Evolutionary conservation across 352 stramenopile genomes (phyloP).

Genomic region (Globisporangium parvum): DNA sequence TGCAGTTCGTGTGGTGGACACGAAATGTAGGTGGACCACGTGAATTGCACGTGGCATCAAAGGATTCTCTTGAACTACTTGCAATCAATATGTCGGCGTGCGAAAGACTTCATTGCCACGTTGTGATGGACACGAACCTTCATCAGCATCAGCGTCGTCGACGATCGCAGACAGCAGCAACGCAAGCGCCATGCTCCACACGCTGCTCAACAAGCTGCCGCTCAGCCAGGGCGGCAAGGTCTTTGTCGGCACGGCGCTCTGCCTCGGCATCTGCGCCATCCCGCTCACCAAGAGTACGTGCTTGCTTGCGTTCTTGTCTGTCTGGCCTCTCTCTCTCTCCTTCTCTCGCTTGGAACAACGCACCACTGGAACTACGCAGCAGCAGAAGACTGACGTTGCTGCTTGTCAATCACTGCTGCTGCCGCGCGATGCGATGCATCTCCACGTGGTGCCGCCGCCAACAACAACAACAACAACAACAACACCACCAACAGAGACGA

Average conservation of each 20-base stretch:
- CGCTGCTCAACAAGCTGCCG: constrained; percentile 61
- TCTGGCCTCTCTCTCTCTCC: too few relatives aligned
- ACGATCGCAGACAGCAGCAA: too few relatives aligned
- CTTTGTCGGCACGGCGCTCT: constrained; percentile 56
- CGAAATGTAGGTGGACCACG: too few relatives aligned
- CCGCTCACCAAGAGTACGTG: constrained; percentile 55
- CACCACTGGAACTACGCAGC: too few relatives aligned
- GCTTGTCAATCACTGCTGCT: too few relatives aligned
- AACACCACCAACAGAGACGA: constrained; percentile 44
- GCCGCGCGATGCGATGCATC: neutral
- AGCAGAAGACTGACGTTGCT: too few relatives aligned
- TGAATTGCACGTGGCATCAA: too few relatives aligned
- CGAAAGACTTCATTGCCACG: too few relatives aligned
- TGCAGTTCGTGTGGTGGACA: too few relatives aligned
- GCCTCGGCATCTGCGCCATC: constrained; percentile 63
- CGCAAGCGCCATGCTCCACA: constrained; percentile 35
- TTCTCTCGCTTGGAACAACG: neutral
- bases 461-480: constrained; percentile 16
- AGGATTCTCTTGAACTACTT: too few relatives aligned
- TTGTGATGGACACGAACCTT: too few relatives aligned
- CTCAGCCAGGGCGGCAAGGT: constrained; percentile 69
- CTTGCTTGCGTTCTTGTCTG: neutral
- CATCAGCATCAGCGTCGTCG: neutral
- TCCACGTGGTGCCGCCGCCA: neutral
- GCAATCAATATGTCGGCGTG: too few relatives aligned